Evolutionary conservation across 495 filamentous ascomycete species (phyloP).

Genomic region (Trichocladium uniseriatum): DNA sequence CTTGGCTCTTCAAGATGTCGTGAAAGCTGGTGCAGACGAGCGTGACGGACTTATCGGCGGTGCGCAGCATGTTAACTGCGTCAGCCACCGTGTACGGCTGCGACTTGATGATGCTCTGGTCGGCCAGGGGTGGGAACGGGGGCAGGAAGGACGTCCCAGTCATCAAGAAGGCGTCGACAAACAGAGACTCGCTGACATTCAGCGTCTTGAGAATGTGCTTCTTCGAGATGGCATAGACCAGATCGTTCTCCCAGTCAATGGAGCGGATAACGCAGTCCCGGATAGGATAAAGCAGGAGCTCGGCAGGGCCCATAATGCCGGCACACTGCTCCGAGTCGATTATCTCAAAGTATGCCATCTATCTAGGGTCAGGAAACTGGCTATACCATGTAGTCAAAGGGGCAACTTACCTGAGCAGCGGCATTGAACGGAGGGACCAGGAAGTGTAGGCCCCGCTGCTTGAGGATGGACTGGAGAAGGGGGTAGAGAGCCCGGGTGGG

Average conservation of each 20-base stretch:
- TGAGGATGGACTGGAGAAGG: slow-evolving; percentile 64
- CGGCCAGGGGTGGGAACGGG: slow-evolving; percentile 65
- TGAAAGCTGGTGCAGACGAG: slow-evolving; percentile 58
- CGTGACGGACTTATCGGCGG: slow-evolving; percentile 51
- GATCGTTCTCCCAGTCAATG: slow-evolving; percentile 58
- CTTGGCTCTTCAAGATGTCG: slow-evolving; percentile 58
- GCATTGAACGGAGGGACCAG: slow-evolving; percentile 86
- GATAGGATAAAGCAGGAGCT: slow-evolving; percentile 78
- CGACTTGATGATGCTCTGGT: slow-evolving; percentile 33
- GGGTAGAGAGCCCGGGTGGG: slow-evolving; percentile 55
- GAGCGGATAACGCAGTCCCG: slow-evolving; percentile 67
- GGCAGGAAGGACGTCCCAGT: slow-evolving; percentile 72
- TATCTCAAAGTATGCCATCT: slow-evolving; percentile 78
- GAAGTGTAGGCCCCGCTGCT: slow-evolving; percentile 61
- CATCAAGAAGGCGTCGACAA: slow-evolving; percentile 76
- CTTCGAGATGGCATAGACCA: slow-evolving; percentile 64
- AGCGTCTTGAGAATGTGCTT: slow-evolving; percentile 60
- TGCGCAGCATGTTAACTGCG: slow-evolving; percentile 62
- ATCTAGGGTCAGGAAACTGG: slow-evolving; percentile 14
- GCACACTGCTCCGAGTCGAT: slow-evolving; percentile 59
- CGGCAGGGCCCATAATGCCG: slow-evolving; percentile 75
- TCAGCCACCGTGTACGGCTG: slow-evolving; percentile 53
- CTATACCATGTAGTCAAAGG: not conserved
- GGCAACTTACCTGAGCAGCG: slow-evolving; percentile 63
- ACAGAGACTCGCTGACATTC: slow-evolving; percentile 58